Evolutionary conservation across 441 rosid species (phyloP), one percentile per base, ranked within the genome.

Genomic region (Croton laevigatus): DNA sequence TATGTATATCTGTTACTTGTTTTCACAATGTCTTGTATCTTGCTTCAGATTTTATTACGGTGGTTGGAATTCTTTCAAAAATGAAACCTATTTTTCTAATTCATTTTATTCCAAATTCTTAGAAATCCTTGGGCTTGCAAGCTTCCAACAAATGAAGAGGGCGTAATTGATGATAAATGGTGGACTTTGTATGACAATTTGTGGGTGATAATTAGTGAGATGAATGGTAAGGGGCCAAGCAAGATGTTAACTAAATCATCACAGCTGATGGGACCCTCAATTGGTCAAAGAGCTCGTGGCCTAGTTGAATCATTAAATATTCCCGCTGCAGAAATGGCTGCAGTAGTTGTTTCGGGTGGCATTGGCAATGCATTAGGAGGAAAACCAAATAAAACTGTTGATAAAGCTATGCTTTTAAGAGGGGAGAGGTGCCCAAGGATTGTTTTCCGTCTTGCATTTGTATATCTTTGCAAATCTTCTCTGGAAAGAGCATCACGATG

Each of bases 311-410:
- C 99, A 27, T 79, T 96, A 73, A 96, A 96, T 73, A 91, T 90
- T 85, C 99, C 99, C 45, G 98, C 98, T 66, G 98, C 98, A 69
- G 99, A 96, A 81, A 96, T 96, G 99, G 99, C 99, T 68, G 99
- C 99, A 38, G 97, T 86, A 74, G 99, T 96, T 83, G 99, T 91
- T 22, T 90, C 99, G 22, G 99, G 98, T 80, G 99, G 99, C 68
- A 90, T 96, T 78, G 86, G 97, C 74, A 91, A 84, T 90, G 99
- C 98, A 37, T 81, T 91, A 81, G 87, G 91, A 80, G 94, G 96
- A 79, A 96, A 88, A 79, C 84, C 89, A 66, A 87, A 81, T 81
- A 93, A 89, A 89, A 89, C 63, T 66, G 88, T 84, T 68, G 99
- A 96, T 75, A 96, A 87, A 83, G 99, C 99, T 37, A 93, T 96